Evolutionary conservation across 768 basidiomycete species (phyloP).

Genomic region (Boletus reticulatus): DNA sequence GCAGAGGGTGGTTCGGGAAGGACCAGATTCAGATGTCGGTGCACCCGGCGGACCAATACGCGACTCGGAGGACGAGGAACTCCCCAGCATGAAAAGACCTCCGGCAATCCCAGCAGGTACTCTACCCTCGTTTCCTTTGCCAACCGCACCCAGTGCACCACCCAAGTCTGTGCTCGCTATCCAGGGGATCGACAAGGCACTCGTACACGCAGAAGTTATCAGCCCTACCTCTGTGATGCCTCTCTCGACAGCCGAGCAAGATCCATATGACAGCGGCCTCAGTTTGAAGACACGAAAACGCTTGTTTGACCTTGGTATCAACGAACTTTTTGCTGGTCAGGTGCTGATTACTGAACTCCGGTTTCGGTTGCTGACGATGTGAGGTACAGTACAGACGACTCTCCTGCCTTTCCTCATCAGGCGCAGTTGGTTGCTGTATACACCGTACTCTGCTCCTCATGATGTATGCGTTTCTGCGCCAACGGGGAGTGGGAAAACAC

Average conservation of each 20-base stretch:
- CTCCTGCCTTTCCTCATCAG: slow-evolving; percentile 81
- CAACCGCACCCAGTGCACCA: slow-evolving; percentile 63
- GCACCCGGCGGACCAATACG: background rate
- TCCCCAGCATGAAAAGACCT: slow-evolving; percentile 2
- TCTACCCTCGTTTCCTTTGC: slow-evolving; percentile 70
- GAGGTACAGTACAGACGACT: slow-evolving; percentile 74
- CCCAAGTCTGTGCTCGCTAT: slow-evolving; percentile 67
- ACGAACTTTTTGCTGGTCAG: slow-evolving; percentile 85
- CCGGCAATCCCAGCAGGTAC: slow-evolving; percentile 26
- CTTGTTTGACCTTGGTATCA: slow-evolving; percentile 75
- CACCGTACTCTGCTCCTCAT: slow-evolving; percentile 60
- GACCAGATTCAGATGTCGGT: slow-evolving; percentile 17
- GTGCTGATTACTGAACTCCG: slow-evolving; percentile 2
- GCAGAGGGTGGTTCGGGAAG: slow-evolving; percentile 34
- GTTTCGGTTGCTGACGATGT: slow-evolving; percentile 14
- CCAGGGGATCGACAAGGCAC: slow-evolving; percentile 75
- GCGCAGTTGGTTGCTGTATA: slow-evolving; percentile 50
- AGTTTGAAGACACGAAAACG: slow-evolving; percentile 59
- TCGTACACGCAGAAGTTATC: slow-evolving; percentile 68
- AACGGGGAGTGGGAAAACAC: slow-evolving; percentile 96
- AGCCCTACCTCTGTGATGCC: slow-evolving; percentile 48
- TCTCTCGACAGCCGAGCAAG: slow-evolving; percentile 38
- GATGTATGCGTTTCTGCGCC: slow-evolving; percentile 96
- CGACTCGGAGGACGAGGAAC: background rate
- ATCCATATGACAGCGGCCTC: slow-evolving; percentile 46